Evolutionary conservation across 2,329 filamentous ascomycete species (phyloP), one percentile per base, ranked within the genome.

Genomic region (Colletotrichum ledebouriae): DNA sequence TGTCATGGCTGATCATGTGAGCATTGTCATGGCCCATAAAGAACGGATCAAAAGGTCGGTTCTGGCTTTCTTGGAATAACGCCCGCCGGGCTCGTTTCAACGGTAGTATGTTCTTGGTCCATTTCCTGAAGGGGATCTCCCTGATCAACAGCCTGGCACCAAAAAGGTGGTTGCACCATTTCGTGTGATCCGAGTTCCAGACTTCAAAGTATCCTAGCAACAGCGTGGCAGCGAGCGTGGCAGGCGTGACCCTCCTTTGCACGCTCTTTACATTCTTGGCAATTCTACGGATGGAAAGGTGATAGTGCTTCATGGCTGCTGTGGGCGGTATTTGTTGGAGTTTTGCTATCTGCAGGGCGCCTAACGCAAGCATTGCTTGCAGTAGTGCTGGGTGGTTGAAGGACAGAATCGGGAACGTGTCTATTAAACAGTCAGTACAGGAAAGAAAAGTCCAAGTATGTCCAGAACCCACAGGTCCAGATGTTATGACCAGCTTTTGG

Each of bases 161-260:
- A 55, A 93, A 89, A 42, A 98, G 83, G 79, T 98, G 96, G 70
- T 92, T 95, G 75, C 93, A 96, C 96, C 96, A 99, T 77, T 97
- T 97, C 63, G 92, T 90, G 74, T 98, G 95, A 72, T 99, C 95
- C 22, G 94, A 95, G 41, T 92, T 92, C 90, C 95, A 96, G 17
- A 98, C 93, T 77, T 98, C 96, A 75, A 97, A 98, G 77, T 94
- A 98, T 0, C 90, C 93, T 7, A 99, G 85, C 7, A 98, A 82
- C 41, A 98, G 83, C 0, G 93, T 94, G 2, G 94, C 94, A 7
- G 94, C 95, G n/a, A 98, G 82, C 0, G 94, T 98, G 1, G 93
- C 89, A 9, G 93, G 87, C 63, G 94, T 89, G 9, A 90, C 89
- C 60, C 94, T 89, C 73, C 90, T 89, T 52, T 84, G 85, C 0